Evolutionary conservation across 75 land plant genomes (phyloP).

Genomic region (Sequoiadendron giganteum): DNA sequence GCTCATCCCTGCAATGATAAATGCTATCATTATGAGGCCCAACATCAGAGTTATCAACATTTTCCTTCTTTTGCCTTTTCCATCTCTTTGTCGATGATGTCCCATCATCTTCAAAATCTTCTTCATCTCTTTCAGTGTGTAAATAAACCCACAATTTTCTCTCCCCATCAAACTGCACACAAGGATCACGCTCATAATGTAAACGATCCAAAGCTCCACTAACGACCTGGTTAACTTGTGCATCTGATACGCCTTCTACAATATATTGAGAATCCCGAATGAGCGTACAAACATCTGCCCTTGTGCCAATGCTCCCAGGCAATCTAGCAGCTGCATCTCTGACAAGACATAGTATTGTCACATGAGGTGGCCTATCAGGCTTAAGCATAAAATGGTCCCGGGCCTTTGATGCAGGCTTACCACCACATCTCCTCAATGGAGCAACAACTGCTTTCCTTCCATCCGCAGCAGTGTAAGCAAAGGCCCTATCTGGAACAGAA

Average conservation of each 20-base stretch:
- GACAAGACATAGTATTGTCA: slow-evolving; percentile 86
- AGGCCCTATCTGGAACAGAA: slow-evolving; percentile 90
- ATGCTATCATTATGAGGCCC: slow-evolving; percentile 39
- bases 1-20: slow-evolving; percentile 42
- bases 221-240: slow-evolving; percentile 86
- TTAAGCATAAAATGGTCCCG: slow-evolving; percentile 95
- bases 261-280: slow-evolving; percentile 88
- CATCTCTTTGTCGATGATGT: slow-evolving; percentile 99
- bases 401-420: slow-evolving; percentile 90
- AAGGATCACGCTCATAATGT: slow-evolving; percentile 89
- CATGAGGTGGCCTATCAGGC: slow-evolving; percentile 90
- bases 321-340: slow-evolving; percentile 91
- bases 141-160: slow-evolving; percentile 97
- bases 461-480: slow-evolving; percentile 77
- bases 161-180: slow-evolving; percentile 84
- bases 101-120: slow-evolving; percentile 99
- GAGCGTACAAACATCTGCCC: slow-evolving; percentile 92
- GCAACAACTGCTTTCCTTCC: slow-evolving; percentile 87
- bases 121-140: slow-evolving; percentile 93
- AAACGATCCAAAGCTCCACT: slow-evolving; percentile 90
- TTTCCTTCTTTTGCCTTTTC: slow-evolving; percentile 89
- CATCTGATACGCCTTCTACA: slow-evolving; percentile 86
- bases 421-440: slow-evolving; percentile 85
- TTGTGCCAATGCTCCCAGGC: slow-evolving; percentile 85
- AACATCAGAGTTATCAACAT: slow-evolving; percentile 39